Conservation (phyloP, 148 eudicot species). For the Simmondsia chinensis region DNA sequence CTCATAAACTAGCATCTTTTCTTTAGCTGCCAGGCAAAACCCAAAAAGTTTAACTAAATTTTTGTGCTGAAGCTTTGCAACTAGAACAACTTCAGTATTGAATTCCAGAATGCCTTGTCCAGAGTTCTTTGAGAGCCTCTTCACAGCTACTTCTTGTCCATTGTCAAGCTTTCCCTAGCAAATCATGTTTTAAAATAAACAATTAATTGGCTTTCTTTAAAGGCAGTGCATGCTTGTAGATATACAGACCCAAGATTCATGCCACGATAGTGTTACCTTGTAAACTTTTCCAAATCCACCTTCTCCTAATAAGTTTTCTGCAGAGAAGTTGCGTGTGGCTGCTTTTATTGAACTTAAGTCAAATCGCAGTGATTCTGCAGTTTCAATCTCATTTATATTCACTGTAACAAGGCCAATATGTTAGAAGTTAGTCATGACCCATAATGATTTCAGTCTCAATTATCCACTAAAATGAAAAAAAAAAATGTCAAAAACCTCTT, state of each 20-base stretch:
- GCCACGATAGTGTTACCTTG: constrained; percentile 2
- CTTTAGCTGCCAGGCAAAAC: constrained; percentile 6
- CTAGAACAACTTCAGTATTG: constrained; percentile 11
- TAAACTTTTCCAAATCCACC: constrained; percentile 22
- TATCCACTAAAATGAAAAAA: too few species aligned
- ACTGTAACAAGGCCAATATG: too few species aligned
- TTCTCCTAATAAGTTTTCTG: constrained; percentile 19
- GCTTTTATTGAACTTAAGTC: constrained; percentile 11
- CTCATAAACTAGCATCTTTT: constrained; percentile 18
- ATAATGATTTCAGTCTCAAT: too few species aligned
- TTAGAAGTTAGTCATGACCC: too few species aligned
- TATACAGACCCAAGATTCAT: neutral
- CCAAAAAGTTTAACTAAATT: constrained; percentile 13
- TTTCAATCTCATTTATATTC: constrained; percentile 9
- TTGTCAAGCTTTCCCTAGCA: constrained; percentile 6
- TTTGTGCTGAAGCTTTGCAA: constrained; percentile 19
- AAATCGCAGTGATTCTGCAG: constrained; percentile 13
- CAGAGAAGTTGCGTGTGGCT: constrained; percentile 23
- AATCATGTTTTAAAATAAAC: neutral
- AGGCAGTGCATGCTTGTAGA: neutral
- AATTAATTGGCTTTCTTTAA: neutral
- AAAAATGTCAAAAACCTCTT: too few species aligned
- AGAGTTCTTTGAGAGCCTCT: constrained; percentile 14
- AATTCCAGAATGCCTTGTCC: constrained; percentile 12
- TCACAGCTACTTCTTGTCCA: constrained; percentile 11